Conservation (phyloP, 2,329 filamentous ascomycete species). For the Colletotrichum karsti region DNA sequence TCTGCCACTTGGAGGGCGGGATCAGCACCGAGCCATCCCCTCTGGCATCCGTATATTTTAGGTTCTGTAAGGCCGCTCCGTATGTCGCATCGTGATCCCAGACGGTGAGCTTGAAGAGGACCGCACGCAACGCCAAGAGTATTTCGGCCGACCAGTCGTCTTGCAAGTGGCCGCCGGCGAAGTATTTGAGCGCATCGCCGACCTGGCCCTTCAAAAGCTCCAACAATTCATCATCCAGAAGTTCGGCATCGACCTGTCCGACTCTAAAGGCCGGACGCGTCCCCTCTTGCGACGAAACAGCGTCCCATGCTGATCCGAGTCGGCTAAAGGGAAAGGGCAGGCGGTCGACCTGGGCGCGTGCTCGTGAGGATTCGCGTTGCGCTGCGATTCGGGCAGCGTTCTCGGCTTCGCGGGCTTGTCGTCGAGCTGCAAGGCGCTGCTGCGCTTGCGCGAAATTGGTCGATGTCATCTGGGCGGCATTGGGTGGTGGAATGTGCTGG, state of each 20-base stretch:
- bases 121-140: constrained; percentile 75
- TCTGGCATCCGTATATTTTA: constrained; percentile 88
- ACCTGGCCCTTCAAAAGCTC: constrained; percentile 87
- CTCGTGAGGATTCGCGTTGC: constrained; percentile 60
- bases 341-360: constrained; percentile 62
- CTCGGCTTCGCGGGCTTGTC: constrained; percentile 77
- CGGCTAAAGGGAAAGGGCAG: constrained; percentile 71
- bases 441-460: constrained; percentile 88
- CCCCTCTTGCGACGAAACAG: constrained; percentile 77
- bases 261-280: constrained; percentile 90
- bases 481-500: constrained; percentile 19
- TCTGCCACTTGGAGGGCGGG: constrained; percentile 83
- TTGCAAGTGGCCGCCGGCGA: constrained; percentile 76
- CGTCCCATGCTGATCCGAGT: constrained; percentile 72
- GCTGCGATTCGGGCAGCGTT: constrained; percentile 64
- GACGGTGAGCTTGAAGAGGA: constrained; percentile 93
- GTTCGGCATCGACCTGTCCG: constrained; percentile 93
- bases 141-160: constrained; percentile 93
- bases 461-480: constrained; percentile 55
- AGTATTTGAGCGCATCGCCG: constrained; percentile 87
- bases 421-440: constrained; percentile 83
- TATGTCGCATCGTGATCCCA: constrained; percentile 98
- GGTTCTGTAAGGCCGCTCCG: constrained; percentile 89
- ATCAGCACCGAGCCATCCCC: constrained; percentile 67
- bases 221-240: constrained; percentile 92